A percentile compares a stretch with the other conserved stretches of the same genome.
These are phyloP conservation scores for Turnera subulata DNA, from an alignment of 345 rosid species.

Conservation along the genomic window DNA sequence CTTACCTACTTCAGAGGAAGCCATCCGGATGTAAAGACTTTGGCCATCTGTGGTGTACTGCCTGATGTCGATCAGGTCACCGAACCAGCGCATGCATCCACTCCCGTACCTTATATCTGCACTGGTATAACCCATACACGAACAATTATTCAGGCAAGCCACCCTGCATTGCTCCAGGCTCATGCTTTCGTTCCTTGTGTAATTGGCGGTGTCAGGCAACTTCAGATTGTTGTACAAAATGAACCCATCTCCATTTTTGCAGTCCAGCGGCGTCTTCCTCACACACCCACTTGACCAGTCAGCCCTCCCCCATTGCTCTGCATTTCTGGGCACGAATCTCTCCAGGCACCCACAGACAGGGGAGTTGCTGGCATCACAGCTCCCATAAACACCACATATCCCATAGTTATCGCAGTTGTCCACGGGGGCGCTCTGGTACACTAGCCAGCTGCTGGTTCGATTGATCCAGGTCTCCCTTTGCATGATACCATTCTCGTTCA, in stretches of 20 bases:
- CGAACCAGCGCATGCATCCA: constrained; percentile 23
- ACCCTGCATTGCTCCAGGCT: constrained; percentile 10
- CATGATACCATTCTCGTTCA: not conserved
- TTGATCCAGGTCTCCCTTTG: constrained; percentile 10
- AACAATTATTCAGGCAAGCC: constrained; percentile 18
- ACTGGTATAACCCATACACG: constrained; percentile 19
- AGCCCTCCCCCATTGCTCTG: not conserved
- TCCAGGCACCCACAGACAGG: constrained; percentile 19
- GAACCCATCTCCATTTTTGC: constrained; percentile 6
- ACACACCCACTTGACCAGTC: constrained; percentile 20
- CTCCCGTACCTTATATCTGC: constrained; percentile 8
- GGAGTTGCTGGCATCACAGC: not conserved
- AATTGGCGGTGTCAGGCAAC: constrained; percentile 15
- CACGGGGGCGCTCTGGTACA: not conserved
- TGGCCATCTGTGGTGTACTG: constrained; percentile 7
- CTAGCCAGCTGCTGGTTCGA: not conserved
- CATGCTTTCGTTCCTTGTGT: not conserved
- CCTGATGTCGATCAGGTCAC: constrained; percentile 18
- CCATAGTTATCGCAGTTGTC: constrained; percentile 16
- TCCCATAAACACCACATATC: constrained; percentile 16
- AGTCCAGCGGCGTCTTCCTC: constrained; percentile 6
- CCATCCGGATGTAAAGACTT: constrained; percentile 14
- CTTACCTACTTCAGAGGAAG: constrained; percentile 18
- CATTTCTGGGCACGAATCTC: constrained; percentile 8
- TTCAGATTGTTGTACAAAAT: not conserved